Conservation (phyloP, 1,284 basidiomycete species). For the Ganoderma meredithae region DNA sequence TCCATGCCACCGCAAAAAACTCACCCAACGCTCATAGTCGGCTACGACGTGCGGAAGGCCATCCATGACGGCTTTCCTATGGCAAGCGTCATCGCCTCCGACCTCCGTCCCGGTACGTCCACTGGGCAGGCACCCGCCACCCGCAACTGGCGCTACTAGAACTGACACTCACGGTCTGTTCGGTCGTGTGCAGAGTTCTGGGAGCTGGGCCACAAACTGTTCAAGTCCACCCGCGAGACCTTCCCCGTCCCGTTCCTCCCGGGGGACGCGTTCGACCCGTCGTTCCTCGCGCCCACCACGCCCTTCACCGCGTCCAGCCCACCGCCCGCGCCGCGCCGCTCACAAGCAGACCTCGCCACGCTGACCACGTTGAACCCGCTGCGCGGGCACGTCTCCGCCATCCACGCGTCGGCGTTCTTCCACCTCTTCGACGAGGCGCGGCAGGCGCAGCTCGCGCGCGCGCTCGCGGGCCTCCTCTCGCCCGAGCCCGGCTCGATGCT, state of each 20-base stretch:
- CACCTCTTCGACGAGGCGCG: conserved; percentile 53
- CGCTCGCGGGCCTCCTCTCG: conserved; percentile 47
- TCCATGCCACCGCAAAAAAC: not conserved
- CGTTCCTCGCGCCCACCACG: conserved; percentile 41
- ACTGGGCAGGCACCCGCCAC: conserved; percentile 14
- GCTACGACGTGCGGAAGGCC: conserved; percentile 10
- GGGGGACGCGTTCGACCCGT: conserved; percentile 50
- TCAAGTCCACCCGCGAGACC: conserved; percentile 40
- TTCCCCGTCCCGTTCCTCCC: conserved; percentile 52
- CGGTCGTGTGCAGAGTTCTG: conserved; percentile 35
- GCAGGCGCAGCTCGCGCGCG: conserved; percentile 48
- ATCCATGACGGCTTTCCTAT: conserved; percentile 37
- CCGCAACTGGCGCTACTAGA: not conserved
- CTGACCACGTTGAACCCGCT: conserved; percentile 50
- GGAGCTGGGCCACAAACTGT: conserved; percentile 41
- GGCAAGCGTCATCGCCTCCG: conserved; percentile 36
- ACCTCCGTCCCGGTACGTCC: conserved; percentile 29
- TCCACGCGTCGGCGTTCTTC: conserved; percentile 54
- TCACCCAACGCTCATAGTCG: not conserved
- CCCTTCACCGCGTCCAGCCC: conserved; percentile 19
- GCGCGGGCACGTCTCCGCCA: conserved; percentile 49
- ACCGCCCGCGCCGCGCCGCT: conserved; percentile 31
- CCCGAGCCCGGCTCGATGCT: conserved; percentile 44
- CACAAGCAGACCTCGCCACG: conserved; percentile 36
- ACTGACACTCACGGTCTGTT: conserved; percentile 12